phyloP scores from a whole-genome alignment of 2,329 filamentous ascomycete species.

The Xylariaceae sp. region DNA sequence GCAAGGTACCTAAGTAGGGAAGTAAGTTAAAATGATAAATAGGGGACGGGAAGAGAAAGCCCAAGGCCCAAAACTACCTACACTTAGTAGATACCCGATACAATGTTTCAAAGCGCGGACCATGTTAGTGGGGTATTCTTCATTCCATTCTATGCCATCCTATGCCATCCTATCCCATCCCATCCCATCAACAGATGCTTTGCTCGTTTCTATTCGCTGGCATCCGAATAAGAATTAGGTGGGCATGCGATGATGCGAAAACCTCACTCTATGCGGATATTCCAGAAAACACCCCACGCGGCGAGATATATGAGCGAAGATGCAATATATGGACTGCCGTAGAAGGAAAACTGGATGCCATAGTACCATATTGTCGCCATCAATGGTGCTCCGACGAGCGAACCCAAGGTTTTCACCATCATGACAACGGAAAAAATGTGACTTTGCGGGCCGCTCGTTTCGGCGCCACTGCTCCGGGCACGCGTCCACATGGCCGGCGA shows the following conservation, averaged over 20 bases:
- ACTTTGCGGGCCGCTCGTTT: conserved; percentile 30
- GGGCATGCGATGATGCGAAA: neutral
- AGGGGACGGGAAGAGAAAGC: neutral
- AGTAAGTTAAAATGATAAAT: neutral
- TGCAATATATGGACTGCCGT: conserved; percentile 38
- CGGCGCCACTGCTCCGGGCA: conserved; percentile 11
- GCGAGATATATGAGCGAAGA: conserved; percentile 36
- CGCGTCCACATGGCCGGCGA: conserved; percentile 36
- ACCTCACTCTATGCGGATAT: conserved; percentile 20
- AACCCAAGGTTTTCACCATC: conserved; percentile 44
- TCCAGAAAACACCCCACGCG: conserved; percentile 33
- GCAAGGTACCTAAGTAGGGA: neutral
- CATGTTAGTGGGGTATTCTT: neutral
- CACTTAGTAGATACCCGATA: neutral
- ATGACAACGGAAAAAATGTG: conserved; percentile 48
- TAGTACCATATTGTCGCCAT: conserved; percentile 44
- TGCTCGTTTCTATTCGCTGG: neutral
- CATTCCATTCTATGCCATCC: too few relatives aligned
- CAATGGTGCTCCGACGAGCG: conserved; percentile 41
- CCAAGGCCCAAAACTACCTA: neutral
- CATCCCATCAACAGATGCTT: neutral
- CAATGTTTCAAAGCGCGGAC: neutral
- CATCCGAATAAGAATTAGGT: neutral
- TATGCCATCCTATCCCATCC: neutral
- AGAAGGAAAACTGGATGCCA: conserved; percentile 35